Conservation (phyloP, 106 monocot genomes). For the Acorus calamus region DNA sequence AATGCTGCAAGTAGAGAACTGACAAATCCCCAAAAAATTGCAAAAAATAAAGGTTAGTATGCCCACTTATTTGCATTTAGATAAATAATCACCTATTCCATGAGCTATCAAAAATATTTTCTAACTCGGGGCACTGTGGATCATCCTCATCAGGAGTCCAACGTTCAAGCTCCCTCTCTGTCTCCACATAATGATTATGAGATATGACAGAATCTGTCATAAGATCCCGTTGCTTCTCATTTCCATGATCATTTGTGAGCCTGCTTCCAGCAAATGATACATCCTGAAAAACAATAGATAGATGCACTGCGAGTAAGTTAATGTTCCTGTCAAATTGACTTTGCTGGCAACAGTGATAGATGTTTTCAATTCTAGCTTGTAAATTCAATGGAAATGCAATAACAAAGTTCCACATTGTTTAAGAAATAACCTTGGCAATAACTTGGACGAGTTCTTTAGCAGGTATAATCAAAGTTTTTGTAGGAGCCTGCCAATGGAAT, state of each 20-base stretch:
- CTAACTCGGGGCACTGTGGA: constrained; percentile 70
- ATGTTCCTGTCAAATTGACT: too few species aligned
- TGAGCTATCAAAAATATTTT: constrained; percentile 62
- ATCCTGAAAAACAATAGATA: constrained; percentile 33
- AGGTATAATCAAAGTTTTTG: constrained; percentile 72
- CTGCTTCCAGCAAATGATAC: constrained; percentile 45
- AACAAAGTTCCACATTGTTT: too few species aligned
- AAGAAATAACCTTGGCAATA: constrained; percentile 64
- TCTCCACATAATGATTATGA: constrained; percentile 55
- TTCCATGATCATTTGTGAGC: constrained; percentile 21
- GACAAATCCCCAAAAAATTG: too few species aligned
- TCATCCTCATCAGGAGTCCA: constrained; percentile 82
- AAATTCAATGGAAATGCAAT: too few species aligned
- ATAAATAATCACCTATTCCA: constrained; percentile 52
- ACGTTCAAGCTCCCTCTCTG: constrained; percentile 70
- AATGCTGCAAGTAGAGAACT: too few species aligned
- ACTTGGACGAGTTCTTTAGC: constrained; percentile 82
- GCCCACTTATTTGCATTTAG: too few species aligned
- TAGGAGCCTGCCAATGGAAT: constrained; percentile 40
- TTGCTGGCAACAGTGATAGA: too few species aligned
- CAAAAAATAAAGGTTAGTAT: too few species aligned
- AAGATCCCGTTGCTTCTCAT: constrained; percentile 60
- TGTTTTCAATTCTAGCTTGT: too few species aligned
- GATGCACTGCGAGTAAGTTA: neutral
- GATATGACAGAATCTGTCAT: constrained; percentile 91